Base-by-base conservation (phyloP, 371 early-diverging fungal genomes). In the Encephalitozoon cuniculi region DNA sequence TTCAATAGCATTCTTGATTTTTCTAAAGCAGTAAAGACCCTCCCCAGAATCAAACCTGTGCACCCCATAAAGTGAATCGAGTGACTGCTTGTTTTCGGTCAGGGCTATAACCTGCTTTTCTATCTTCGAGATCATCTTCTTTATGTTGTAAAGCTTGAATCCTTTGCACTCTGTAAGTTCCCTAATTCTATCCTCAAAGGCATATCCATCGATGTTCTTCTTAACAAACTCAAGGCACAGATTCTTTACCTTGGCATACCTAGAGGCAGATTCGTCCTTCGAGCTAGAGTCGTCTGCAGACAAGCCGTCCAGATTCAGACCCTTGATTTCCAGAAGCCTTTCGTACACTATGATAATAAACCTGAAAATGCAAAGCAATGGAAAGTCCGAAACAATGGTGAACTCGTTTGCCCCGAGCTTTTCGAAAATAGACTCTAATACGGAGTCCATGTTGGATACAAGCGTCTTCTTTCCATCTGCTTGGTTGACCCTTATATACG, bases 171-270 rank as follows among this genome's bases (percentile, higher is more conserved):
- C 41, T 32, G 81, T 70, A 76, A 94, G 83, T 40, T 88, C 87
- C 3, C 95, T 89, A 37, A 91, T 81, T 52, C 88, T 87, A 74
- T 98, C 97, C 79, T 98, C 99, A 88, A 90, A 98, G 44, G 85
- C 86, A 37, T 84, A 84, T 37, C 87, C 82, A 30, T 97, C 96
- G 69, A 95, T 84, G 25, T 91, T 39, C 89, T 89, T 72, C 88
- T 71, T 89, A 80, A 94, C 84, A 70, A 91, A 89, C 54, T 89
- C 88, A 79, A 88, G 87, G 28, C 93, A 88, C 40, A 90, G 79
- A 51, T 89, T 88, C 52, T 93, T 79, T 15, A 94, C 55, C 39
- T 79, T 70, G n/a, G 54, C 18, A 70, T 68, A 73, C 55, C 59
- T 68, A 39, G 68, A 37, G 28, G 69, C 52, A 2, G 39, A n/a